Percentiles rank a stretch among this genome's conserved stretches.
Evolutionary conservation across 768 basidiomycete genomes (phyloP).

Genomic region (Pulveroboletus sp.): DNA sequence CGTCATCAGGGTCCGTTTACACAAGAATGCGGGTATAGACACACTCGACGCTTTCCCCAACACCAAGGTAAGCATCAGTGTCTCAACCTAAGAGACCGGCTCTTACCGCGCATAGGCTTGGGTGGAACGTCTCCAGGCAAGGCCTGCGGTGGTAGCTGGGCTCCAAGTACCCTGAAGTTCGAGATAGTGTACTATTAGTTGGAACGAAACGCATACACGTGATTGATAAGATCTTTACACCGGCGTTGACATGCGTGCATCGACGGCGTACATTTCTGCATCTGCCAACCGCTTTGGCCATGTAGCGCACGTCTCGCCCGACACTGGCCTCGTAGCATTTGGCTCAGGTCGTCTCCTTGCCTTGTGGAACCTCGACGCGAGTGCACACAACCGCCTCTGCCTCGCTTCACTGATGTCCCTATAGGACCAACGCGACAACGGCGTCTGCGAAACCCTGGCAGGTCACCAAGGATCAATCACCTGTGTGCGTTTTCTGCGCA

Average conservation of each 20-base stretch:
- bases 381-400: conserved; percentile 13
- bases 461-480: conserved; percentile 76
- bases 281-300: conserved; percentile 45
- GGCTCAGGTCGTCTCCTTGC: conserved; percentile 54
- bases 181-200: background rate
- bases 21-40: conserved; percentile 47
- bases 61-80: conserved; percentile 42
- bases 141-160: conserved; percentile 24
- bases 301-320: conserved; percentile 34
- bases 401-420: conserved; percentile 1
- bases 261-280: conserved; percentile 43
- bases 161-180: conserved; percentile 12
- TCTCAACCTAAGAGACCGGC: background rate
- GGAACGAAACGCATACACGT: conserved; percentile 7
- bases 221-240: conserved; percentile 16
- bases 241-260: background rate
- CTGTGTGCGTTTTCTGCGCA: conserved; percentile 62
- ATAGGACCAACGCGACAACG: conserved; percentile 48
- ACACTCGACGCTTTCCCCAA: conserved; percentile 60
- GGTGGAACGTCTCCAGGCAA: conserved; percentile 25
- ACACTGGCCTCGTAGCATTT: conserved; percentile 45
- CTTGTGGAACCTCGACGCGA: conserved; percentile 54
- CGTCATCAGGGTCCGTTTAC: conserved; percentile 49
- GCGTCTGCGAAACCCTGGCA: conserved; percentile 65
- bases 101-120: conserved; percentile 20